Evolutionary conservation across 192 early-diverging fungal species (phyloP), one percentile per base, ranked within the genome.

Genomic region (Borealophlyctis nickersoniae): DNA sequence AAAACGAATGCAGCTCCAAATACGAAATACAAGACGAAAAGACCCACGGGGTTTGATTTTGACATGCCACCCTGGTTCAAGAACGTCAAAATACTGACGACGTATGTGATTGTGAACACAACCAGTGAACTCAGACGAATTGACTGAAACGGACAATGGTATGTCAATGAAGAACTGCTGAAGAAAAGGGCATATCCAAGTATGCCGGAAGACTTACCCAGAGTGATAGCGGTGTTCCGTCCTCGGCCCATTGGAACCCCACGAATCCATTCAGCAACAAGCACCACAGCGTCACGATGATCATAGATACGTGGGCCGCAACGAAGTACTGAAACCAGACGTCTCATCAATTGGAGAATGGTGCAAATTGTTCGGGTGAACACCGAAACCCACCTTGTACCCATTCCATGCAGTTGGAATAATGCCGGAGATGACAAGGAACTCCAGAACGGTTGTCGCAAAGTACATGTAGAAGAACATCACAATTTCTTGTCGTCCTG

Each of bases 401-500:
- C 86, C 83, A 9, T 45, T 45, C 39, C 39, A 45, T 45, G 39
- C 81, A 11, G 88, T 88, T 22, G 92, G 92, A 56, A 99, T 90
- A 70, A 99, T 94, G 57, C 93, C 92, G 45, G 92, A 90, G 55
- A 95, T 85, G 55, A 92, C 84, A 22, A 98, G 68, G 75, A 99
- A 87, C 73, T 99, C 96, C 52, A 97, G 69, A 49, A 95, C 73
- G 36, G 84, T 88, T 62, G 88, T 85, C 32, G 91, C 55, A 70
- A 91, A 88, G 78, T 98, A 99, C 55, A 96, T 75, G 73, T 98
- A 99, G 75, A 98, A 99, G 75, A 98, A 95, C 88, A 97, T 88
- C 57, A 96, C 90, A 73, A 98, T 97, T 79, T 98, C 97, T 79
- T 94, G 94, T 60, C 96, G 93, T 50, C 94, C 89, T 91, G 74